Percentiles rank a stretch among this genome's conserved stretches.
Evolutionary conservation across 2,329 filamentous ascomycete genomes (phyloP).

Genomic region (Leptographium lundbergii): DNA sequence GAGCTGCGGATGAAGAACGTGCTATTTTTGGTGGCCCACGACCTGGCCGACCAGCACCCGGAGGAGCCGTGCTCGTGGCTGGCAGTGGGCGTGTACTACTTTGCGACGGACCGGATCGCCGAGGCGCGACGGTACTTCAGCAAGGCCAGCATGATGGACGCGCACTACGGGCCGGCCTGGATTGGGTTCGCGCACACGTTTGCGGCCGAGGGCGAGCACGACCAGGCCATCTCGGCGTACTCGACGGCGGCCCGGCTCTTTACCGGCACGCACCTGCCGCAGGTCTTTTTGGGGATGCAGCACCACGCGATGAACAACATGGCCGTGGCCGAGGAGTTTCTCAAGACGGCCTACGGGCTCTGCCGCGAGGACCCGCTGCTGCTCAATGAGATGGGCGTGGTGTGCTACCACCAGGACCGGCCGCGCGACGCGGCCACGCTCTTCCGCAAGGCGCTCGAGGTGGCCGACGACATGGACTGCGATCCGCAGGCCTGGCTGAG

Average conservation of each 20-base stretch:
- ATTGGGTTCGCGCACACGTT: conserved; percentile 98
- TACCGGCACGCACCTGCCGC: conserved; percentile 91
- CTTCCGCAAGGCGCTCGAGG: conserved; percentile 64
- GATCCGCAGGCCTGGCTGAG: conserved; percentile 74
- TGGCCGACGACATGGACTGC: conserved; percentile 70
- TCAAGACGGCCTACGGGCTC: conserved; percentile 74
- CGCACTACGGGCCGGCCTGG: conserved; percentile 94
- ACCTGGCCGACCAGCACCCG: conserved; percentile 81
- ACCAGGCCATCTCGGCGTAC: conserved; percentile 96
- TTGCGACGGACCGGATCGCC: conserved; percentile 76
- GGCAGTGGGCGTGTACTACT: conserved; percentile 90
- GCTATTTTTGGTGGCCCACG: conserved; percentile 83
- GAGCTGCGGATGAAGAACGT: conserved; percentile 79
- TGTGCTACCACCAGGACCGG: conserved; percentile 85
- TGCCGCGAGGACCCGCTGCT: conserved; percentile 80
- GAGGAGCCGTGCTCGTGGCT: conserved; percentile 88
- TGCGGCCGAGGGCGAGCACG: conserved; percentile 91
- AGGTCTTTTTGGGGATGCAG: conserved; percentile 96
- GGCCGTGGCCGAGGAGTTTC: conserved; percentile 83
- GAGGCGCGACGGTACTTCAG: conserved; percentile 94
- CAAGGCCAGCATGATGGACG: conserved; percentile 94
- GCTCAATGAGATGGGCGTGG: conserved; percentile 89
- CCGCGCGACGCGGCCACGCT: conserved; percentile 62
- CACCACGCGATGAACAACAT: conserved; percentile 94
- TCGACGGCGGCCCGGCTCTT: conserved; percentile 89